Percentiles rank a stretch among this genome's conserved stretches.
Conservation (phyloP, 768 basidiomycete genomes). For the Xerocomellus dryophilus region DNA sequence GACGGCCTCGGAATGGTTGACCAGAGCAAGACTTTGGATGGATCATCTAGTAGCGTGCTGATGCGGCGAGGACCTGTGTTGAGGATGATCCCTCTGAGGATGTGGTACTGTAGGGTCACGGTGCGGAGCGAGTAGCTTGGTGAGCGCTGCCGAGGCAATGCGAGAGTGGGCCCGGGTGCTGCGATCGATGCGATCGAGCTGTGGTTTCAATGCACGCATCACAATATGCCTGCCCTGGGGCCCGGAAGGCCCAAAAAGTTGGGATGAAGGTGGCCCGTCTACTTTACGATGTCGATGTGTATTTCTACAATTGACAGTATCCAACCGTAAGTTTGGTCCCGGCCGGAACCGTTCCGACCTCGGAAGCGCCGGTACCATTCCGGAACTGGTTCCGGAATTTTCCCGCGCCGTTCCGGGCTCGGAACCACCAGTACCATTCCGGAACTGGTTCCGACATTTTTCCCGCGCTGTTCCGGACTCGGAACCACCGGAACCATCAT, state of each 20-base stretch:
- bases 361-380: too few species aligned
- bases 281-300: background rate
- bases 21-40: conserved; percentile 19
- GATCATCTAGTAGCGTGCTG: conserved; percentile 4
- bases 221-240: background rate
- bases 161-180: background rate
- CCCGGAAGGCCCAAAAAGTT: background rate
- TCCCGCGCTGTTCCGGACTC: too few species aligned
- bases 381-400: too few species aligned
- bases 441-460: too few species aligned
- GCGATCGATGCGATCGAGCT: conserved; percentile 14
- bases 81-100: conserved; percentile 17
- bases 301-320: too few species aligned
- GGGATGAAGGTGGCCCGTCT: background rate
- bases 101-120: conserved; percentile 8
- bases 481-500: too few species aligned
- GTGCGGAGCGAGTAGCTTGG: conserved; percentile 13
- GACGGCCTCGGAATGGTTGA: conserved; percentile 10
- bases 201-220: background rate
- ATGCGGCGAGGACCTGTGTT: conserved; percentile 17
- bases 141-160: conserved; percentile 4
- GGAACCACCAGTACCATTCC: too few species aligned
- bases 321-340: too few species aligned
- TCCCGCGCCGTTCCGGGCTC: too few species aligned
- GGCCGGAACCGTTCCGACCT: too few species aligned